A percentile compares a stretch with the other conserved stretches of the same genome.
These are phyloP conservation scores for Penicillium pancosmium DNA, from an alignment of 495 filamentous ascomycete genomes.

Conservation along the genomic window DNA sequence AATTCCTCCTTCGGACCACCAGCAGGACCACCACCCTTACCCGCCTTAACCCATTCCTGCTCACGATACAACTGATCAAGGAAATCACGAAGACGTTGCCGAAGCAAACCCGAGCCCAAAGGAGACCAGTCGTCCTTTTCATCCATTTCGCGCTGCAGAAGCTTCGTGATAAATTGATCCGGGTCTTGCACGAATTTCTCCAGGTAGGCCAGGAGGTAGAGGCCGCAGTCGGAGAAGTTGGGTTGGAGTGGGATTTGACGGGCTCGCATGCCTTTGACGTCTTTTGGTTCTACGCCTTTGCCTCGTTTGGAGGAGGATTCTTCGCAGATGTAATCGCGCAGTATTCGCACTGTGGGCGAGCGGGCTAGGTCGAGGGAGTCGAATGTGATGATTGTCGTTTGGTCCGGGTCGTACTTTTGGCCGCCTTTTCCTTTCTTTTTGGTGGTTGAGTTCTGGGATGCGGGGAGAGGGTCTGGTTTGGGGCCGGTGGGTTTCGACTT, in stretches of 20 bases:
- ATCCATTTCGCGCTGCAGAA: slow-evolving; percentile 53
- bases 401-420: slow-evolving; percentile 30
- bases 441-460: slow-evolving; percentile 18
- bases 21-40: slow-evolving; percentile 9
- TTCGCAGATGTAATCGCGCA: slow-evolving; percentile 75
- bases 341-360: slow-evolving; percentile 57
- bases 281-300: slow-evolving; percentile 54
- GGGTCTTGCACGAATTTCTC: slow-evolving; percentile 76
- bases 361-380: slow-evolving; percentile 77
- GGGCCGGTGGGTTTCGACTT: neutral
- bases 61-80: slow-evolving; percentile 51
- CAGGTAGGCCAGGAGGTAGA: slow-evolving; percentile 82
- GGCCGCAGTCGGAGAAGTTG: slow-evolving; percentile 87
- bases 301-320: slow-evolving; percentile 73
- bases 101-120: slow-evolving; percentile 54
- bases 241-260: slow-evolving; percentile 73
- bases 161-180: slow-evolving; percentile 60
- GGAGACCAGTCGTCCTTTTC: slow-evolving; percentile 55
- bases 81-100: slow-evolving; percentile 55
- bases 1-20: slow-evolving; percentile 3
- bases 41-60: slow-evolving; percentile 39
- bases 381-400: slow-evolving; percentile 79
- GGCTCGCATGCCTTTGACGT: slow-evolving; percentile 67
- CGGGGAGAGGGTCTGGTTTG: neutral
- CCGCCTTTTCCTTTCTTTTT: slow-evolving; percentile 36